Conservation (phyloP, 345 rosid genomes). For the Populus alba region DNA sequence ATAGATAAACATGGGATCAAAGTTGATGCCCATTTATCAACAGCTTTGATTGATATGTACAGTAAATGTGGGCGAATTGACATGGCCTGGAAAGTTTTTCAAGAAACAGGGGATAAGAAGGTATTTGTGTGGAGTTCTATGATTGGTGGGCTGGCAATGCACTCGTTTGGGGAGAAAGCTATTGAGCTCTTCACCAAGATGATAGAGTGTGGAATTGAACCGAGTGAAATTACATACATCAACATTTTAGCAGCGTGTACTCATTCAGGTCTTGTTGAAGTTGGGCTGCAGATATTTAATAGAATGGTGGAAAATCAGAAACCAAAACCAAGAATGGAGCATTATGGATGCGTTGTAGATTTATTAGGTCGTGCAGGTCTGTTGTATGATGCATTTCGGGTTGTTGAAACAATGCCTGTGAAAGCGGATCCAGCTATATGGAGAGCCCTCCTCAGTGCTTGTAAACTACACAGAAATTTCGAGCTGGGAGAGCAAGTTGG, state of each 20-base stretch:
- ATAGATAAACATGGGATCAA: slow-evolving; percentile 6
- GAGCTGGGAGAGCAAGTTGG: slow-evolving; percentile 18
- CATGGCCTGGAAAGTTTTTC: slow-evolving; percentile 19
- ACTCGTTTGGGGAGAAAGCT: slow-evolving; percentile 27
- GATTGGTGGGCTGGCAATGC: slow-evolving; percentile 26
- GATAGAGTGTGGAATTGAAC: slow-evolving; percentile 18
- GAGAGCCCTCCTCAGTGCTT: slow-evolving; percentile 21
- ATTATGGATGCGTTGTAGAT: slow-evolving; percentile 19
- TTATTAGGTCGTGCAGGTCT: slow-evolving; percentile 19
- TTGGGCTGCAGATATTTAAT: slow-evolving; percentile 18
- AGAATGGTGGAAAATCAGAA: slow-evolving; percentile 11
- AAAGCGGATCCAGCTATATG: slow-evolving; percentile 12
- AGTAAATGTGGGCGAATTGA: slow-evolving; percentile 22
- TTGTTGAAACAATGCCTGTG: slow-evolving; percentile 14
- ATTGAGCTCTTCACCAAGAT: slow-evolving; percentile 16
- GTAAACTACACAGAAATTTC: slow-evolving; percentile 17
- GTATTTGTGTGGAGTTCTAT: slow-evolving; percentile 25
- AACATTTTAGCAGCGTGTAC: slow-evolving; percentile 20
- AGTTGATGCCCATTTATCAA: slow-evolving; percentile 18
- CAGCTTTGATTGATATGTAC: slow-evolving; percentile 30
- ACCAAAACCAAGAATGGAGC: slow-evolving; percentile 11
- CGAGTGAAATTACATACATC: slow-evolving; percentile 24
- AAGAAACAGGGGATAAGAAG: slow-evolving; percentile 13
- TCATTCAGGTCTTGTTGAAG: slow-evolving; percentile 28
- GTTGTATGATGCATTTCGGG: slow-evolving; percentile 11